A percentile compares a stretch with the other conserved stretches of the same genome.
Evolutionary conservation across 73 alveolate species (phyloP).

Genomic region (Tetrahymena malaccensis): DNA sequence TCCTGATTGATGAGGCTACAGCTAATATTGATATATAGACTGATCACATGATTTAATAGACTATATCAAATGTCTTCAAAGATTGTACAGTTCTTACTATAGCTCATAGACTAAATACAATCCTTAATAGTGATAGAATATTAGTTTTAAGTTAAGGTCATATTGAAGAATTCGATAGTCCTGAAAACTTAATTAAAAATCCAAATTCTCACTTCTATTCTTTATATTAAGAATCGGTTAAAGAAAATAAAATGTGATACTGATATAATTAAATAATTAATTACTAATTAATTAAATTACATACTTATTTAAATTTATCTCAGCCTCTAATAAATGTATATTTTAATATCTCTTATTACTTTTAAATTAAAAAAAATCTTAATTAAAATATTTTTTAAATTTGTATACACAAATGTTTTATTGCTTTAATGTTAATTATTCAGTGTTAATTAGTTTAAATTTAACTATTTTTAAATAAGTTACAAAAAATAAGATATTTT

Average conservation of each 20-base stretch:
- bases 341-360: no score
- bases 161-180: slow-evolving; percentile 16
- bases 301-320: no score
- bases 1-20: slow-evolving; percentile 55
- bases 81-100: slow-evolving; percentile 69
- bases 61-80: slow-evolving; percentile 40
- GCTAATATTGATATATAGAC: slow-evolving; percentile 60
- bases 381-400: no score
- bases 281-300: no score
- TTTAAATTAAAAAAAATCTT: no score
- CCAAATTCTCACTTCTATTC: slow-evolving; percentile 17
- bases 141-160: slow-evolving; percentile 18
- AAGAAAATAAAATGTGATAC: slow-evolving; percentile 8
- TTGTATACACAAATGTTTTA: no score
- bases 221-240: slow-evolving; percentile 16
- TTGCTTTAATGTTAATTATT: no score
- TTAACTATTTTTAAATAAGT: no score
- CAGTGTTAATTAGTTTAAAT: no score
- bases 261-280: neutral
- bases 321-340: no score
- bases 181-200: neutral
- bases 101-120: slow-evolving; percentile 60
- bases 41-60: slow-evolving; percentile 55
- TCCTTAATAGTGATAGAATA: slow-evolving; percentile 45
- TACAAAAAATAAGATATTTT: no score